Base-by-base conservation (phyloP, 2,329 filamentous ascomycete genomes). In the Thyridium curvatum region DNA sequence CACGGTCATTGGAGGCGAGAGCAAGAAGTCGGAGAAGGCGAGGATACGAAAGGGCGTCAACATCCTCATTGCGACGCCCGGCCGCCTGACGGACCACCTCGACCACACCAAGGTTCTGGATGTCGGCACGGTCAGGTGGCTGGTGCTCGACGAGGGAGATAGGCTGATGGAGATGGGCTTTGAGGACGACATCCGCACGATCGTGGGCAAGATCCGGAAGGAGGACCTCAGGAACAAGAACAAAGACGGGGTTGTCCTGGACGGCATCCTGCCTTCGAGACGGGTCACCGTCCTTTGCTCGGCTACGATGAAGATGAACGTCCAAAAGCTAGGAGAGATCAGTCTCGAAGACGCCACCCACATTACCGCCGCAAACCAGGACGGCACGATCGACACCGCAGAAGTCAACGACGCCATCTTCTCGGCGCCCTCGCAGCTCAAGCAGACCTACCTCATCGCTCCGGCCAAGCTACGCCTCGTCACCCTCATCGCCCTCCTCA, bases 151-250 rank as follows among this genome's bases (percentile, higher is more conserved):
- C 52, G 93, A 98, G 62, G 93, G 93, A 21, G 93, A 98, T 70
- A 78, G 93, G n/a, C 69, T 98, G 57, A 96, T 98, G 91, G 93
- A 98, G 56, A 74, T 97, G 53, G 93, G 93, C 0, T 98, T 98
- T 50, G 93, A 97, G 61, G 82, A 96, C 39, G 91, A 97, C 53
- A 78, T 98, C 43, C 85, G 86, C 55, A 85, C 83, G 44, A 91
- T 96, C 47, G 85, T 98, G 13, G 73, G 79, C 40, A 84, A 84
- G 45, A 77, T 97, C 40, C 82, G 89, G 45, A 66, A 81, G 33
- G 74, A 83, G 40, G 64, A 69, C 21, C 58, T 84, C 15, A 68
- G 73, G 30, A 73, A 74, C 40, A 76, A 73, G 40, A 78, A 77
- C 21, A 73, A 74, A 30, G 78, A 80, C 37, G 71, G 73, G 5